Conservation (phyloP, 805 yeast species). For the Yarrowia keelungensis region DNA sequence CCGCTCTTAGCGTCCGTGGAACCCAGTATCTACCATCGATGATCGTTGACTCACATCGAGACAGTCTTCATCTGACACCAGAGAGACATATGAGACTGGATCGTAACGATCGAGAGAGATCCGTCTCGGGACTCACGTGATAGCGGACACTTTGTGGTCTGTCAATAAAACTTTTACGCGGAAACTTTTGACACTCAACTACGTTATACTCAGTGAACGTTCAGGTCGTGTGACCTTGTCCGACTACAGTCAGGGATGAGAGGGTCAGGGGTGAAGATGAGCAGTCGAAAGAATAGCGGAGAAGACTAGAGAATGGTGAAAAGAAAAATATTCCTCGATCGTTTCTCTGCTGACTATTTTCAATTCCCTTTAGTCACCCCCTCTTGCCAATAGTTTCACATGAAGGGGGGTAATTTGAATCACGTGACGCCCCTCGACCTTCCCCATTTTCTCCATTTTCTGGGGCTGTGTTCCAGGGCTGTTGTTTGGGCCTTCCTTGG, state of each 20-base stretch:
- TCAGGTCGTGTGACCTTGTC: constrained; percentile 21
- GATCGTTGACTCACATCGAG: not conserved
- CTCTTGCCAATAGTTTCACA: constrained; percentile 1
- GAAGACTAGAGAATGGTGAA: no score
- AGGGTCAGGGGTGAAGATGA: no score
- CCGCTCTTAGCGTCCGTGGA: not conserved
- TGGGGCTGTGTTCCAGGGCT: constrained; percentile 27
- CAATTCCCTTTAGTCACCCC: not conserved
- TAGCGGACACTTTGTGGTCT: not conserved
- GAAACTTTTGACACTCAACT: constrained; percentile 2
- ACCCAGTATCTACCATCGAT: not conserved
- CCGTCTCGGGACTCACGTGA: constrained; percentile 1
- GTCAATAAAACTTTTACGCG: constrained; percentile 5
- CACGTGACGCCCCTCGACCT: constrained; percentile 32
- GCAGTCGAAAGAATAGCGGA: no score
- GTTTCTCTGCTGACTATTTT: no score
- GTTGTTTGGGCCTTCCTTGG: constrained; percentile 24
- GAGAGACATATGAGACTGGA: not conserved
- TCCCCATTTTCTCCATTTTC: constrained; percentile 21
- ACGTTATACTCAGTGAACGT: constrained; percentile 19
- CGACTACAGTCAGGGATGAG: no score
- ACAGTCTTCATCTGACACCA: not conserved
- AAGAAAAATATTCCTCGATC: no score
- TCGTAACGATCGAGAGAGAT: not conserved
- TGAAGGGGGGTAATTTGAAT: not conserved